A percentile compares a stretch with the other conserved stretches of the same genome.
Evolutionary conservation across 1,284 basidiomycete species (phyloP).

Genomic region (Rhodotorula sp.): DNA sequence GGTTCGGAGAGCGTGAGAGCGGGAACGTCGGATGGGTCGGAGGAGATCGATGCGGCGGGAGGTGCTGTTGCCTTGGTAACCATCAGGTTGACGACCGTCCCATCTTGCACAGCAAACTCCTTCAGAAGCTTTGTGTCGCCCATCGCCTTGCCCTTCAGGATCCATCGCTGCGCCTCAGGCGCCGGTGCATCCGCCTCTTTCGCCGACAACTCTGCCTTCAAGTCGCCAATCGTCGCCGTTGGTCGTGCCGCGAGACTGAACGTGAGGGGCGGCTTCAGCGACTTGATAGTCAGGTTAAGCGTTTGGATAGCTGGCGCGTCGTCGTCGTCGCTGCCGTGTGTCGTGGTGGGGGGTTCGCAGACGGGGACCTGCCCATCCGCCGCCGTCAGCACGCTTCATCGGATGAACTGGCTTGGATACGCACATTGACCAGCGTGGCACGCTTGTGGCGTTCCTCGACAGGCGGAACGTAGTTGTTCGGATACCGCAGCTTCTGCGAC

Average conservation of each 20-base stretch:
- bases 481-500: constrained; percentile 65
- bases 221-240: constrained; percentile 71
- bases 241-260: constrained; percentile 65
- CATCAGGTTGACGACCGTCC: constrained; percentile 76
- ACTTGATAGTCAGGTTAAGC: constrained; percentile 69
- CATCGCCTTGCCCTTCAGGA: constrained; percentile 88
- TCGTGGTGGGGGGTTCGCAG: constrained; percentile 26
- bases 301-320: neutral
- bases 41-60: constrained; percentile 5
- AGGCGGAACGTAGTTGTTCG: constrained; percentile 72
- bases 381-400: constrained; percentile 20
- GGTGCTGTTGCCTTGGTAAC: constrained; percentile 52
- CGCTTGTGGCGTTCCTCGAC: constrained; percentile 66
- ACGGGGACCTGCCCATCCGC: constrained; percentile 30
- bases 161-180: constrained; percentile 71
- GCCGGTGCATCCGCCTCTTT: constrained; percentile 58
- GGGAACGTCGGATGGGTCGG: constrained; percentile 15
- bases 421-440: constrained; percentile 60
- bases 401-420: neutral
- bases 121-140: constrained; percentile 78
- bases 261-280: constrained; percentile 74
- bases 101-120: constrained; percentile 78
- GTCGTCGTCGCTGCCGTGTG: constrained; percentile 10
- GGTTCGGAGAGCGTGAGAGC: constrained; percentile 34
- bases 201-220: constrained; percentile 69